A percentile compares a stretch with the other conserved stretches of the same genome.
phyloP scores from a whole-genome alignment of 768 basidiomycete species.

The Lentinula edodes region DNA sequence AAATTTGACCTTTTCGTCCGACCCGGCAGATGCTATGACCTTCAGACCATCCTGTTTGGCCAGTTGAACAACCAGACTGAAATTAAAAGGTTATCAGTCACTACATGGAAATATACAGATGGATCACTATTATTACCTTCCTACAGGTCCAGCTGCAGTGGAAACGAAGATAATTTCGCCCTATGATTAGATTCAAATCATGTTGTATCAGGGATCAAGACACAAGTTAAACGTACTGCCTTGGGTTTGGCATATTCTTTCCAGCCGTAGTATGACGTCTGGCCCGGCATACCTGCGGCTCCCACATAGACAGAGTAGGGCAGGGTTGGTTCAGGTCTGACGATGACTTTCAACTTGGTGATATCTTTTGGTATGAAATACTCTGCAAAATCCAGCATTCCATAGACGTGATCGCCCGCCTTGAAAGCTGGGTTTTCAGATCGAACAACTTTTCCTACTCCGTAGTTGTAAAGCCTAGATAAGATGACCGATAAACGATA shows the following conservation, averaged over 20 bases:
- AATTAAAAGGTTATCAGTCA: not conserved
- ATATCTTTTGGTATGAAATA: conserved; percentile 8
- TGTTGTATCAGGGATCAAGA: not conserved
- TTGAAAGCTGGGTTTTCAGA: conserved; percentile 11
- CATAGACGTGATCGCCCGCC: conserved; percentile 22
- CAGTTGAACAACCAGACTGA: conserved; percentile 35
- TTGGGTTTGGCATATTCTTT: conserved; percentile 7
- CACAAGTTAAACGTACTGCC: conserved; percentile 13
- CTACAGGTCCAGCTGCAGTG: conserved; percentile 42
- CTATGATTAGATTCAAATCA: conserved; percentile 12
- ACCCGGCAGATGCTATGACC: conserved; percentile 68
- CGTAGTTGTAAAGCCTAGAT: conserved; percentile 10
- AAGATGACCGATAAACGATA: not conserved
- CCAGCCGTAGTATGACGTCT: conserved; percentile 10
- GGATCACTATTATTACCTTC: conserved; percentile 25
- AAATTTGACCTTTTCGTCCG: conserved; percentile 65
- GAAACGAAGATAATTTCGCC: conserved; percentile 48
- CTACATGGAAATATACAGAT: not conserved
- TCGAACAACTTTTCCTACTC: conserved; percentile 13
- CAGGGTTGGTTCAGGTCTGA: conserved; percentile 27
- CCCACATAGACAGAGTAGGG: conserved; percentile 33
- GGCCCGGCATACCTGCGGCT: conserved; percentile 23
- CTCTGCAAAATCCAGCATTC: conserved; percentile 9
- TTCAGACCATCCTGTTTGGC: conserved; percentile 48
- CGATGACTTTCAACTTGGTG: conserved; percentile 10